A percentile compares a stretch with the other conserved stretches of the same genome.
These are phyloP conservation scores for Cercospora beticola DNA, from an alignment of 2,329 filamentous ascomycete genomes.

Conservation along the genomic window DNA sequence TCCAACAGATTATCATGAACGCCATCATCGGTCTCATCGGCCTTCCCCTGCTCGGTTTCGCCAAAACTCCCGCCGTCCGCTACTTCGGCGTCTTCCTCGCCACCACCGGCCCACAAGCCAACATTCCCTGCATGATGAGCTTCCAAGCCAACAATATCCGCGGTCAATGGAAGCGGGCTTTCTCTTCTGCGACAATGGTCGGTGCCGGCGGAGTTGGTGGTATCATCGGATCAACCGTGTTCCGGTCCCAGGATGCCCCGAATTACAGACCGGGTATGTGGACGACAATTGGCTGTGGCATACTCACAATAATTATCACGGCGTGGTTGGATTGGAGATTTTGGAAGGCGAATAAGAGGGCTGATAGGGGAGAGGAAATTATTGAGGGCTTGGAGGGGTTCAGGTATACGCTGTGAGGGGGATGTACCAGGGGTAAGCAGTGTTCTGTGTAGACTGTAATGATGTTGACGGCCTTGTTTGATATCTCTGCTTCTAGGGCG, in stretches of 20 bases:
- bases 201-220: conserved; percentile 76
- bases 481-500: neutral
- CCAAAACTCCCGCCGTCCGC: conserved; percentile 29
- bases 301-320: conserved; percentile 34
- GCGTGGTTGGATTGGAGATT: conserved; percentile 36
- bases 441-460: neutral
- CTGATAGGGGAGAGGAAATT: conserved; percentile 37
- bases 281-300: conserved; percentile 32
- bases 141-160: conserved; percentile 88
- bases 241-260: conserved; percentile 37
- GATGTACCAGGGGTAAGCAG: neutral
- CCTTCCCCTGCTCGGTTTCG: conserved; percentile 38
- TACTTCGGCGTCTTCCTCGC: conserved; percentile 42
- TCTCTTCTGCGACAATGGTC: conserved; percentile 73
- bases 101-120: conserved; percentile 41
- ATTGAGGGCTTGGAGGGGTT: conserved; percentile 40
- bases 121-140: conserved; percentile 70
- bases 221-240: conserved; percentile 51
- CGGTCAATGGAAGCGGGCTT: conserved; percentile 84
- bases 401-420: conserved; percentile 32
- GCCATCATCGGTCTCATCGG: conserved; percentile 37
- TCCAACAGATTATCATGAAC: conserved; percentile 34
- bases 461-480: neutral
- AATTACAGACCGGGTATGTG: conserved; percentile 38
- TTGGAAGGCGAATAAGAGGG: conserved; percentile 38